These are phyloP conservation scores for Chiua virens DNA, from an alignment of 768 basidiomycete species.

Conservation along the genomic window DNA sequence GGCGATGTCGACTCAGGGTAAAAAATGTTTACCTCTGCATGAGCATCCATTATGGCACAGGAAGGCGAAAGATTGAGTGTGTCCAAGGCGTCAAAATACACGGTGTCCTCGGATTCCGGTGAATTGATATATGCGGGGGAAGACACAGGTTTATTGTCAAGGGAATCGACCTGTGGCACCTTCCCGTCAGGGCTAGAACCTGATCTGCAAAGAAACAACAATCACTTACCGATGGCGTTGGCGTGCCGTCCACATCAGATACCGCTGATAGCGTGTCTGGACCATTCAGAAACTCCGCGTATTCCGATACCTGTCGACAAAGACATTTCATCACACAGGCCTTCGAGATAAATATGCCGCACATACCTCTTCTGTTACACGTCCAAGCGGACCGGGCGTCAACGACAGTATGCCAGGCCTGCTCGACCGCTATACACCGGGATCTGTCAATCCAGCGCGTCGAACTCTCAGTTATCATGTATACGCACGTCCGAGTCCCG, in stretches of 20 bases:
- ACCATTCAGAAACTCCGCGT: not conserved
- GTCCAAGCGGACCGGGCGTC: constrained; percentile 12
- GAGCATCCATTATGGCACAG: constrained; percentile 1
- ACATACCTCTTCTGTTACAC: constrained; percentile 23
- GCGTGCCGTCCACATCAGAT: not conserved
- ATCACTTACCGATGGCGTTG: constrained; percentile 1
- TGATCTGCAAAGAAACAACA: not conserved
- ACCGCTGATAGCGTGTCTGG: not conserved
- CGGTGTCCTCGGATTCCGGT: constrained; percentile 13
- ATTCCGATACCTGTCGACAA: constrained; percentile 5
- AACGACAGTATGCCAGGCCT: constrained; percentile 6
- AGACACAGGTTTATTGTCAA: not conserved
- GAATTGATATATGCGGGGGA: constrained; percentile 8
- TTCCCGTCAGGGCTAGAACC: constrained; percentile 9
- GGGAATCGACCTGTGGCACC: constrained; percentile 7
- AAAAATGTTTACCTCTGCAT: constrained; percentile 9
- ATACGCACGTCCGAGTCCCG: constrained; percentile 13
- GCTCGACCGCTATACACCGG: not conserved
- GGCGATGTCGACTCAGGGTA: not conserved
- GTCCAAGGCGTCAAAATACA: constrained; percentile 29
- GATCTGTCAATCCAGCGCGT: no score
- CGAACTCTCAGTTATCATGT: no score
- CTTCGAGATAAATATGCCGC: not conserved
- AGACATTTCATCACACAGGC: not conserved
- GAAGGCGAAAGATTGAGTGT: constrained; percentile 6